phyloP scores from a whole-genome alignment of 805 yeast genomes.

The Metschnikowia dekortorum region DNA sequence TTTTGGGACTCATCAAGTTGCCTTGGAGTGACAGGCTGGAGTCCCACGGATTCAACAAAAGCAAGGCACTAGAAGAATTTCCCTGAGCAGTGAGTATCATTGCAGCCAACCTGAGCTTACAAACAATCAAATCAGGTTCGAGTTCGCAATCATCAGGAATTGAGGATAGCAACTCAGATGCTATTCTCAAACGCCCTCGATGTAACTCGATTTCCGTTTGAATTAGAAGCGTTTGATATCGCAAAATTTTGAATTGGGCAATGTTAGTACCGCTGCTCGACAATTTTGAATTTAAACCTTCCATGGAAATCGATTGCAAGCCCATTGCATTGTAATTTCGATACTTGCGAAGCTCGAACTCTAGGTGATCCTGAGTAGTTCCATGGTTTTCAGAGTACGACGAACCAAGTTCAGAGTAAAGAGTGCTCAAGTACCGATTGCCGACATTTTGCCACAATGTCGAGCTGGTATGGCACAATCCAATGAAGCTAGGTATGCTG shows the following conservation, averaged over 20 bases:
- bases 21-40: not conserved
- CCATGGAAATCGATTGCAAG: not conserved
- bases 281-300: not conserved
- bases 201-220: slow-evolving; percentile 32
- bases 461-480: slow-evolving; percentile 43
- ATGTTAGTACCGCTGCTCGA: slow-evolving; percentile 15
- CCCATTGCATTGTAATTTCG: slow-evolving; percentile 24
- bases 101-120: slow-evolving; percentile 7
- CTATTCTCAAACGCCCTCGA: slow-evolving; percentile 34
- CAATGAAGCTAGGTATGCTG: slow-evolving; percentile 38
- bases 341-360: slow-evolving; percentile 34
- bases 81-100: slow-evolving; percentile 13
- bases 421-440: slow-evolving; percentile 39
- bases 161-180: slow-evolving; percentile 30
- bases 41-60: not conserved
- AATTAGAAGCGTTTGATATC: slow-evolving; percentile 38
- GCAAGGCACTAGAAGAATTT: slow-evolving; percentile 20
- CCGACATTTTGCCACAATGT: slow-evolving; percentile 54
- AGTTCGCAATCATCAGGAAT: slow-evolving; percentile 21
- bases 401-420: slow-evolving; percentile 46
- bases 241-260: slow-evolving; percentile 39
- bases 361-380: slow-evolving; percentile 6
- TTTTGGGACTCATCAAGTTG: slow-evolving; percentile 20
- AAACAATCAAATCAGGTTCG: slow-evolving; percentile 6
- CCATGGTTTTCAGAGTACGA: slow-evolving; percentile 31